These are phyloP conservation scores for Bidens hawaiensis DNA, from an alignment of 140 eudicot species.

Conservation along the genomic window DNA sequence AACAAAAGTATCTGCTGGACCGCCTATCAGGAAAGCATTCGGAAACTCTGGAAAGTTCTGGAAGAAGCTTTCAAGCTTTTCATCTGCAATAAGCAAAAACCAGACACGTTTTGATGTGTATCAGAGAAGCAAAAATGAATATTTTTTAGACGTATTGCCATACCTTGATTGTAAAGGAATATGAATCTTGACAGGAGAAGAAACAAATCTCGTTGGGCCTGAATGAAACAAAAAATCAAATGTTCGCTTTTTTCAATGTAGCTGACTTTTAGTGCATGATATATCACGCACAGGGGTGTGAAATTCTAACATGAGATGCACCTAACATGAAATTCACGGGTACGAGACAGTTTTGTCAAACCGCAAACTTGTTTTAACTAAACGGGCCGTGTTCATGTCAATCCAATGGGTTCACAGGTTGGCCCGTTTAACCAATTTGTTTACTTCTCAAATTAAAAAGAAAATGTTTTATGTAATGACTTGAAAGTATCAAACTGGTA, in stretches of 20 bases:
- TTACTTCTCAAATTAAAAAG: too few species aligned
- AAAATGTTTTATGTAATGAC: too few species aligned
- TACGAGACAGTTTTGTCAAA: too few species aligned
- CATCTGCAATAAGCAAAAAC: conserved; percentile 38
- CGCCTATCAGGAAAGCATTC: conserved; percentile 81
- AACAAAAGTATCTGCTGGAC: conserved; percentile 71
- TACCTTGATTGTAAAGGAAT: conserved; percentile 73
- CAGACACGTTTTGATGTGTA: background rate
- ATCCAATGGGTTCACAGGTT: too few species aligned
- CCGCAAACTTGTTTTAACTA: too few species aligned
- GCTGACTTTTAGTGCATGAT: background rate
- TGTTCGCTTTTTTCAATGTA: background rate
- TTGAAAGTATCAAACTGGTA: too few species aligned
- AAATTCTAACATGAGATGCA: too few species aligned
- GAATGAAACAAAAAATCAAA: conserved; percentile 7
- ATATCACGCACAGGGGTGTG: too few species aligned
- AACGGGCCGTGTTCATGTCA: too few species aligned
- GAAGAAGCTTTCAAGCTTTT: conserved; percentile 63
- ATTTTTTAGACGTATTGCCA: background rate
- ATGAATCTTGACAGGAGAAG: conserved; percentile 86
- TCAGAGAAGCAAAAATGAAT: background rate
- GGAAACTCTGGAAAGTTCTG: conserved; percentile 71
- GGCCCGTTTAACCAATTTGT: too few species aligned
- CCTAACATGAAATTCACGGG: too few species aligned
- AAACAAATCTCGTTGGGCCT: conserved; percentile 88